A percentile compares a stretch with the other conserved stretches of the same genome.
phyloP scores from a whole-genome alignment of 2,329 filamentous ascomycete genomes.

The Niveomyces coronatus region DNA sequence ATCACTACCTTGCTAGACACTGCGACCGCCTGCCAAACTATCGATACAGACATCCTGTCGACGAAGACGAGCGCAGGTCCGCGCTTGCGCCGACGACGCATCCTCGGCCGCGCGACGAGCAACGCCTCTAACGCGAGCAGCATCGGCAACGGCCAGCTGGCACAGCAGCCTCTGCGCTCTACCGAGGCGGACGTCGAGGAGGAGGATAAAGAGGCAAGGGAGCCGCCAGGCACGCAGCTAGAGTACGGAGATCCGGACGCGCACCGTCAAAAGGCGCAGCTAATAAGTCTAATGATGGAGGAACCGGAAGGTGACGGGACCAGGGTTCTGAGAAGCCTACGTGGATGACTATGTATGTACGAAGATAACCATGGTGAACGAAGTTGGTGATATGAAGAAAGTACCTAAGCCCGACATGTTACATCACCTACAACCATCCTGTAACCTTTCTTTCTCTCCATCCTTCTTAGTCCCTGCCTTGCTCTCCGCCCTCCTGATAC shows the following conservation, averaged over 20 bases:
- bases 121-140: slow-evolving; percentile 44
- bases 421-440: no score
- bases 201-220: slow-evolving; percentile 17
- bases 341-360: no score
- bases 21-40: background rate
- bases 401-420: no score
- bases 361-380: no score
- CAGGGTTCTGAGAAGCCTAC: no score
- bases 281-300: slow-evolving; percentile 35
- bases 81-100: slow-evolving; percentile 32
- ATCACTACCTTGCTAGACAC: slow-evolving; percentile 33
- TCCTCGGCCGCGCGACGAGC: slow-evolving; percentile 48
- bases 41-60: slow-evolving; percentile 12
- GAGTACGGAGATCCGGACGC: slow-evolving; percentile 43
- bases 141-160: slow-evolving; percentile 30
- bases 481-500: no score
- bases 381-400: no score
- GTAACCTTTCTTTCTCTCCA: no score
- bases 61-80: slow-evolving; percentile 12
- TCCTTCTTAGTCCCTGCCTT: no score
- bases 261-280: slow-evolving; percentile 28
- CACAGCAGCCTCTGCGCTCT: slow-evolving; percentile 14
- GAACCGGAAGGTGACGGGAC: slow-evolving; percentile 7
- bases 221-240: slow-evolving; percentile 40
- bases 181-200: slow-evolving; percentile 12